Evolutionary conservation across 202 grass and related monocot species (phyloP), one percentile per base, ranked within the genome.

Genomic region (Miscanthus sacchariflorus): DNA sequence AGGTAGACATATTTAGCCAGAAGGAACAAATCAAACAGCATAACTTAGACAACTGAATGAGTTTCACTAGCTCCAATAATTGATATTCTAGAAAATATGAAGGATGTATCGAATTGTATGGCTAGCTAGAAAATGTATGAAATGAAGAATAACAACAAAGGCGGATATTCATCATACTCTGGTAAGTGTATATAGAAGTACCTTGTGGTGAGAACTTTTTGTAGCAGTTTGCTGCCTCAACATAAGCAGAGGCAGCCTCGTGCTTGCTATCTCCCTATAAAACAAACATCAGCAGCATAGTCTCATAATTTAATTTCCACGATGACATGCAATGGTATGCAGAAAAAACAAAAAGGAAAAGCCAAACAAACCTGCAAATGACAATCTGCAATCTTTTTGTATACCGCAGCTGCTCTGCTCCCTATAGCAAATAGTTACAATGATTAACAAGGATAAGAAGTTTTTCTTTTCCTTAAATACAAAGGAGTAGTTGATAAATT

Each of bases 191-290:
- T 48, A 68, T 19, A 21, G 0, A 70, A 50, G 19, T 87, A 93
- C 93, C 95, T 80, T 83, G 84, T 87, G 88, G 78, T 19, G 90
- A 98, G 52, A 95, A 92, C 80, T 95, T 98, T 81, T 95, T 98
- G 84, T 95, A 95, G 79, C 93, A 98, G 59, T 98, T 98, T 81
- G 93, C 89, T 69, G 93, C 95, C 80, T 98, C 93, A 7, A 95
- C 91, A 78, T 92, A 95, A 63, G 95, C 88, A 54, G 89, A 89
- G 27, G 95, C 95, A 84, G 91, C 93, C 83, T 98, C 95, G 84
- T 95, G 93, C 86, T 95, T 95, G 81, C 78, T 92, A 45, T 95
- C 94, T 39, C 81, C 91, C 90, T 95, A 84, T 84, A 66, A 5
- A 44, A 45, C 27, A 80, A 65, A 82, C 64, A 70, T 33, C 23